phyloP scores from a whole-genome alignment of 2,329 filamentous ascomycete species.

The Fusarium albidum region DNA sequence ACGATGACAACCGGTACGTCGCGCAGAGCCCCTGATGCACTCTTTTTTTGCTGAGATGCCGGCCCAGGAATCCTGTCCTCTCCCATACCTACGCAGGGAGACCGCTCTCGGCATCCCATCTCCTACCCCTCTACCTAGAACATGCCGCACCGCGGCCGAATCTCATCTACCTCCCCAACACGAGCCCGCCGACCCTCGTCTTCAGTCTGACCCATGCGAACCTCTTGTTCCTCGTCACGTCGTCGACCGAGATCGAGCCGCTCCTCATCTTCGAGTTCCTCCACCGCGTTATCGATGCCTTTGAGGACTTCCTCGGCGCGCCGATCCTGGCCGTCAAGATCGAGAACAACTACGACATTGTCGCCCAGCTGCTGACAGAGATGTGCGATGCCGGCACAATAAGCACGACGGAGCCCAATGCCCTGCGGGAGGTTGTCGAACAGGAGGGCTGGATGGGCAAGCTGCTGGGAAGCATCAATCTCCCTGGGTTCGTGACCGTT shows the following conservation, averaged over 20 bases:
- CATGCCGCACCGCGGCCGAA: slow-evolving; percentile 84
- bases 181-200: slow-evolving; percentile 84
- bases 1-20: slow-evolving; percentile 87
- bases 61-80: slow-evolving; percentile 77
- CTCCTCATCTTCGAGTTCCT: slow-evolving; percentile 93
- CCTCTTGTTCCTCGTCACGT: slow-evolving; percentile 84
- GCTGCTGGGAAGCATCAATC: slow-evolving; percentile 83
- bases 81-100: slow-evolving; percentile 88
- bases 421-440: slow-evolving; percentile 88
- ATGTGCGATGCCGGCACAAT: slow-evolving; percentile 96
- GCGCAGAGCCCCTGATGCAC: neutral
- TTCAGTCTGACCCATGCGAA: slow-evolving; percentile 90
- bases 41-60: slow-evolving; percentile 31
- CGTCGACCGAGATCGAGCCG: slow-evolving; percentile 87
- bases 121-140: slow-evolving; percentile 87
- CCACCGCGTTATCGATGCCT: slow-evolving; percentile 88
- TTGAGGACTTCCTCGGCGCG: slow-evolving; percentile 93
- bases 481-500: slow-evolving; percentile 69
- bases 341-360: slow-evolving; percentile 89
- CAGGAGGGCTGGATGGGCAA: slow-evolving; percentile 91
- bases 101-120: slow-evolving; percentile 76
- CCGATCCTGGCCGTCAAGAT: slow-evolving; percentile 88
- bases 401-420: slow-evolving; percentile 91
- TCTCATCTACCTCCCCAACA: slow-evolving; percentile 83
- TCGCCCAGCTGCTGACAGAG: slow-evolving; percentile 90